Evolutionary conservation across 306 rosid species (phyloP), one percentile per base, ranked within the genome.

Genomic region (Rubus idaeus): DNA sequence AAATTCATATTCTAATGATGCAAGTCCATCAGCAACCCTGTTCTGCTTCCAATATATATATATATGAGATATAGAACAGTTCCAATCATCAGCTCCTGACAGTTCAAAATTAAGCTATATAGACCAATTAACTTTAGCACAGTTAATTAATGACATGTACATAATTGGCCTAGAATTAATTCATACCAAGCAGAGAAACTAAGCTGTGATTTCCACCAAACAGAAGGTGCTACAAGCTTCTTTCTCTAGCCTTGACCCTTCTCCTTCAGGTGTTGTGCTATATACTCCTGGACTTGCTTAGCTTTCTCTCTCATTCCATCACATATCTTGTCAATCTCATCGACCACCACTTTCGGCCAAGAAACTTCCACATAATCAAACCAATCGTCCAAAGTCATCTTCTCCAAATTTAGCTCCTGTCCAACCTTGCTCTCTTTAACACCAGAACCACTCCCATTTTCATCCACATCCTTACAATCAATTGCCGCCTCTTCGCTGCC

Each of bases 201-300:
- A 30, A 60, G 65, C 41, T 11, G 44, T 4, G 13, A 14, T 30
- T 61, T 30, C 69, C 12, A 16, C 12, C 37, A 7, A 64, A 7
- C 69, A 39, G 5, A 39, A 37, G 47, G 46, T 9, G 53, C 53
- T 13, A 49, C 53, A 3, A 49, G 18, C 23, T 64, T 5, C 69
- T 39, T 64, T 5, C 18, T 18, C 5, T 64, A 37, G 6, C 69
- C 18, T 14, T 64, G 69, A 64, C 2, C 21, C 46, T 37, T 64
- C 12, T 39, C 69, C 21, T 39, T 64, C 47, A 39, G 37, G 46
- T 39, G 20, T 16, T 64, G 46, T 16, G 21, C 46, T 64, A 64
- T 64, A 39, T 37, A 39, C 69, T 64, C 69, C 47, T 64, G 69
- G 47, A 64, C 69, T 64, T 16, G 69, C 69, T 41, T 64, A 13